Evolutionary conservation across 2,329 filamentous ascomycete species (phyloP), one percentile per base, ranked within the genome.

Genomic region (Corniculantispora saksenae): DNA sequence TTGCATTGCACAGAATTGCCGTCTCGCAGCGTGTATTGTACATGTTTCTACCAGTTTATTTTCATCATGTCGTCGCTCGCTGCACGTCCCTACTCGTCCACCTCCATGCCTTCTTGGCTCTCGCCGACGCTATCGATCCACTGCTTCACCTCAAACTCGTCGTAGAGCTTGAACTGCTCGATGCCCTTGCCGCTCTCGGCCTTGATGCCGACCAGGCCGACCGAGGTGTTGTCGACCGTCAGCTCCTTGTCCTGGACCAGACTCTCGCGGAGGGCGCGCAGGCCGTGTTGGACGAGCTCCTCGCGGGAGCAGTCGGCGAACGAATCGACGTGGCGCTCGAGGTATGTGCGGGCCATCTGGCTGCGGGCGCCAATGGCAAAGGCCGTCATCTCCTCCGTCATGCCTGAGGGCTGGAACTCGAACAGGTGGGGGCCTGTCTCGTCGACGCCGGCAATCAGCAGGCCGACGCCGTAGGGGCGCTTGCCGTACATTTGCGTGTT

Each of bases 401-500:
- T 91, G 56, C 95, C 95, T 63, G 88, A 92, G 13, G 95, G 95
- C 82, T 97, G 94, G 85, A 99, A 99, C 81, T 99, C 95, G 81
- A 97, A 99, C 68, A 99, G 87, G 81, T 99, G 95, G 47, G 95
- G 93, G 32, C 95, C 95, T 57, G 90, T 89, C 75, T 97, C 93
- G 78, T 99, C 95, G 62, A 98, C 93, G 69, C 95, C 95, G 1
- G 94, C 93, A 61, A 98, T 91, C 66, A 99, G 84, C 68, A 98
- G 83, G 15, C 95, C 94, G 8, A 99, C 94, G 74, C 94, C 94
- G 80, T 99, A 99, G 17, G 94, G 94, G 72, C 95, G 90, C 82
- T 93, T 94, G 76, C 94, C 94, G 83, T 97, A 97, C 76, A 97
- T 90, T 82, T 99, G 95, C 53, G 95, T 99, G 85, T 98, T 98